Conservation (phyloP, 2,329 filamentous ascomycete species). For the Lachnellula subtilissima region DNA sequence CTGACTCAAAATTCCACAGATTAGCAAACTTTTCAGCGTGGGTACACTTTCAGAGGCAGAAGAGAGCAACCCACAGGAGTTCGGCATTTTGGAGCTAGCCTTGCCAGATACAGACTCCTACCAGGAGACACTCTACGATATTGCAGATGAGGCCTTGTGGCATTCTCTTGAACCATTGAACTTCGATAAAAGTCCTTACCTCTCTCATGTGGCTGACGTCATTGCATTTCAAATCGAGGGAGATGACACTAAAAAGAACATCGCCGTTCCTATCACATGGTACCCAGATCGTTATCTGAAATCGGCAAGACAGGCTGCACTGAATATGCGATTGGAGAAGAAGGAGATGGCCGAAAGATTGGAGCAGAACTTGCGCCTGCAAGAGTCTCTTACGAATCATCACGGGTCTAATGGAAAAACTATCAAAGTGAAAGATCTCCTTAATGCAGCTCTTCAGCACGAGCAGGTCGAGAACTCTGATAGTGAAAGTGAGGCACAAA, state of each 20-base stretch:
- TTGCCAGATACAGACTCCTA: conserved; percentile 23
- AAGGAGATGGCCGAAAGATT: conserved; percentile 25
- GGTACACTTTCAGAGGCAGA: conserved; percentile 19
- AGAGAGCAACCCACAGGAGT: conserved; percentile 17
- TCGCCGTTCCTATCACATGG: conserved; percentile 48
- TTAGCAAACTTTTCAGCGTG: conserved; percentile 24
- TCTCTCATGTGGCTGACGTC: conserved; percentile 42
- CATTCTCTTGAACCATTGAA: conserved; percentile 13
- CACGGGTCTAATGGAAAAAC: conserved; percentile 17
- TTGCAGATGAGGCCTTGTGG: conserved; percentile 31
- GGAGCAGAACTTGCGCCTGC: conserved; percentile 20
- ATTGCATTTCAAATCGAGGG: conserved; percentile 42
- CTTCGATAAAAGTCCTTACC: conserved; percentile 23
- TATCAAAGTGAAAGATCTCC: conserved; percentile 29
- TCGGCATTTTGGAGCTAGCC: conserved; percentile 29
- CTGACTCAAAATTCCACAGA: neutral
- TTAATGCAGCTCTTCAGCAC: conserved; percentile 28
- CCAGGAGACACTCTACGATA: conserved; percentile 30
- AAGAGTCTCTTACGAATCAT: conserved; percentile 26
- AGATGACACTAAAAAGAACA: conserved; percentile 38
- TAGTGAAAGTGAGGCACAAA: conserved; percentile 6
- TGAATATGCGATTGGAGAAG: conserved; percentile 37
- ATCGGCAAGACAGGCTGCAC: conserved; percentile 41
- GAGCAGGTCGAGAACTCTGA: conserved; percentile 20
- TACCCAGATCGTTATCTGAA: conserved; percentile 52